These are phyloP conservation scores for Trypanosomatidae sp. DNA, from an alignment of 208 protist genomes.

Conservation along the genomic window DNA sequence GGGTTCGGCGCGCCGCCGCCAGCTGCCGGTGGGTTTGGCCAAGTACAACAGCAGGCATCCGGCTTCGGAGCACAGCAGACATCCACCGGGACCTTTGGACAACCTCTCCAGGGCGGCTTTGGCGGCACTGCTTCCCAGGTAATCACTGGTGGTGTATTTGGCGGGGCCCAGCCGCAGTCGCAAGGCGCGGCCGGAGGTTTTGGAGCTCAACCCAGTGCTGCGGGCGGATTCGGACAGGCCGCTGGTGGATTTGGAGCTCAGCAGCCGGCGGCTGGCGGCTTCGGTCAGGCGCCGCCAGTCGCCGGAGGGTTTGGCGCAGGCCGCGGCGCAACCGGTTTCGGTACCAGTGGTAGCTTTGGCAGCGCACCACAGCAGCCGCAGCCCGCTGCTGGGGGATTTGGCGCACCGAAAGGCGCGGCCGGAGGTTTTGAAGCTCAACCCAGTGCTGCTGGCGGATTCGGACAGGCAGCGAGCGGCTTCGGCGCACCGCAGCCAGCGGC, in stretches of 20 bases:
- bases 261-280: conserved; percentile 28
- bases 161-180: conserved; percentile 17
- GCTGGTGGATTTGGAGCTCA: conserved; percentile 7
- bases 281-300: conserved; percentile 11
- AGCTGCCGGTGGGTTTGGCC: conserved; percentile 22
- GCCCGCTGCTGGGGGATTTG: conserved; percentile 28
- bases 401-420: conserved; percentile 4
- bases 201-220: background rate
- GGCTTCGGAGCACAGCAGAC: conserved; percentile 8
- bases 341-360: background rate
- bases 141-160: conserved; percentile 27
- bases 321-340: conserved; percentile 3
- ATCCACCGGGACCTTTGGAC: conserved; percentile 1
- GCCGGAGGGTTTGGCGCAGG: conserved; percentile 6
- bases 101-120: conserved; percentile 8
- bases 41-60: conserved; percentile 5
- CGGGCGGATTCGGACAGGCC: conserved; percentile 5
- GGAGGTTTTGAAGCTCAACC: conserved; percentile 21
- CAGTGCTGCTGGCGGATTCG: conserved; percentile 25
- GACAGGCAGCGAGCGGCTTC: conserved; percentile 25
- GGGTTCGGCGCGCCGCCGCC: conserved; percentile 38
- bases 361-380: conserved; percentile 1
- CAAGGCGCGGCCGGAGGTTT: conserved; percentile 2
- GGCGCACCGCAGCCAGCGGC: conserved; percentile 5
- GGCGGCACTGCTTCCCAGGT: background rate